Base-by-base conservation (phyloP, 2,329 filamentous ascomycete genomes). In the Cercospora zeina region DNA sequence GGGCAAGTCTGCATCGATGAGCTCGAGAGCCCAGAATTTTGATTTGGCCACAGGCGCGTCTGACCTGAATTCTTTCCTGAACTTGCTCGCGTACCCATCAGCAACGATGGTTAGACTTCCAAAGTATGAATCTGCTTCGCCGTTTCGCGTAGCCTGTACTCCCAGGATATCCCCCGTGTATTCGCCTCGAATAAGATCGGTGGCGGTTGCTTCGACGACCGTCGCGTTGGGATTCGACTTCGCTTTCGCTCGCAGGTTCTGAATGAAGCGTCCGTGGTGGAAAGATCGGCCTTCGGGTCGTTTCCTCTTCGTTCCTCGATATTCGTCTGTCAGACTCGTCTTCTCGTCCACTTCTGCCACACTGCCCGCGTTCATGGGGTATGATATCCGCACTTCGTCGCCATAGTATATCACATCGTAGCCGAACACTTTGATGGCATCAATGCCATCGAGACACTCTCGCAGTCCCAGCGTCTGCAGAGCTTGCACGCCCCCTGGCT, bases 181-280 rank as follows among this genome's bases (percentile, higher is more conserved):
- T 57, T 87, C 83, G 71, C 88, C 88, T 60, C 85, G 87, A 60
- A 99, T 84, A 5, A 93, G 83, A 56, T 86, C 86, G 47, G 86
- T 88, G 19, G 89, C 95, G 68, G 93, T 93, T 11, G 91, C 95
- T 80, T 99, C 95, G 68, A 97, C 84, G 31, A 97, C 85, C 21
- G 89, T 93, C 70, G 99, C 91, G 74, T 97, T 96, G 65, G 87
- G 82, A 72, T 93, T 88, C 16, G 78, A 81, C 72, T 86, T 78
- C 61, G 92, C 95, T 27, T 90, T 88, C 69, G 83, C 83, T 63
- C 95, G 86, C 67, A 99, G 80, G 73, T 90, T 87, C 77, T 83
- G 86, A 71, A 99, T 91, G 78, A 99, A 97, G 69, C 91, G 86
- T 51, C 95, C 95, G 78, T 99, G 95, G 80, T 99, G 95, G 76